Evolutionary conservation across 2,329 filamentous ascomycete genomes (phyloP).

Genomic region (Xylariomycetidae sp.): DNA sequence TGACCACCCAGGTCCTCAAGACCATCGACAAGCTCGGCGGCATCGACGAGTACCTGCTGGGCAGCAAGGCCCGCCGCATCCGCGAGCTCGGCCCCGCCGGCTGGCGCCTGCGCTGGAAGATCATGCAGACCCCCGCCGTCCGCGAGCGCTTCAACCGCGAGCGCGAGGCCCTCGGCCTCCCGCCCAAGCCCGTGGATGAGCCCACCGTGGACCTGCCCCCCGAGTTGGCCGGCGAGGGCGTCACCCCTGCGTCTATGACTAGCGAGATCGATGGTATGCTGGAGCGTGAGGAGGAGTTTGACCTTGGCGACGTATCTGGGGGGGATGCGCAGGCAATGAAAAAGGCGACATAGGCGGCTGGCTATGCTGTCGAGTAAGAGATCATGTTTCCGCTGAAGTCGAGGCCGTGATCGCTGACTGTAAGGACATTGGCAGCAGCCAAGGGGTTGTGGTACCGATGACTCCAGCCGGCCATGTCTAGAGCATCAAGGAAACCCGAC

Average conservation of each 20-base stretch:
- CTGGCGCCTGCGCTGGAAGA: constrained; percentile 82
- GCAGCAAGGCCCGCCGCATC: constrained; percentile 69
- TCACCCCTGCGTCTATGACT: constrained; percentile 26
- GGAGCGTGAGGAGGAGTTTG: constrained; percentile 38
- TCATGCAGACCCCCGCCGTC: constrained; percentile 71
- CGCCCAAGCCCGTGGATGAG: constrained; percentile 36
- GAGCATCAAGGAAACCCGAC: too few species aligned
- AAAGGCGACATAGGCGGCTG: not conserved
- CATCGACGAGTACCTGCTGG: constrained; percentile 85
- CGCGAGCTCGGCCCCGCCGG: constrained; percentile 84
- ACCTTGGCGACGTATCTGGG: constrained; percentile 36
- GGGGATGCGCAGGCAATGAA: constrained; percentile 24
- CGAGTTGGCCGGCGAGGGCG: constrained; percentile 17
- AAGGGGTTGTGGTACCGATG: too few species aligned
- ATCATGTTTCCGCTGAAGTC: too few species aligned
- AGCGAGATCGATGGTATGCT: constrained; percentile 36
- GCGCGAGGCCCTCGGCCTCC: constrained; percentile 59
- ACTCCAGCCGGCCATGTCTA: too few species aligned
- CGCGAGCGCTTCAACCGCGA: constrained; percentile 61
- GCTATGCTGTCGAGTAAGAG: not conserved
- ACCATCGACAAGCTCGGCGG: constrained; percentile 82
- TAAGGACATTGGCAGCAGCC: too few species aligned
- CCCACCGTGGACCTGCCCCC: constrained; percentile 29
- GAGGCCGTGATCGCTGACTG: too few species aligned
- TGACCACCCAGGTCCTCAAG: constrained; percentile 64